Percentiles rank a stretch among this genome's conserved stretches.
Evolutionary conservation across 2,329 filamentous ascomycete genomes (phyloP).

Genomic region (Pseudocercospora fuligena): DNA sequence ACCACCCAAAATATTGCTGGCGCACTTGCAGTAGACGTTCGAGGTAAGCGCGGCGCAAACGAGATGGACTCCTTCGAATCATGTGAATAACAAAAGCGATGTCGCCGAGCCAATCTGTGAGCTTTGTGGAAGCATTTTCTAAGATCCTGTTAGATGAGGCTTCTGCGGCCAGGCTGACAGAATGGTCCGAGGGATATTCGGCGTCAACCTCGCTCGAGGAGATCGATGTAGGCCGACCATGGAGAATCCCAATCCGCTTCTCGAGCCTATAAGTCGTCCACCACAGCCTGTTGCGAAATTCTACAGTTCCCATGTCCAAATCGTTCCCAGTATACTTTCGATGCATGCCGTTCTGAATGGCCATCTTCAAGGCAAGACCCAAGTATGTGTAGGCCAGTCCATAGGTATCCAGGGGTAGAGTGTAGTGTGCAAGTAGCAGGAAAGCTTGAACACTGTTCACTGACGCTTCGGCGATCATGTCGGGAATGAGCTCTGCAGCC

Average conservation of each 20-base stretch:
- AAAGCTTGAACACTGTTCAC: conserved; percentile 62
- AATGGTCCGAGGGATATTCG: conserved; percentile 50
- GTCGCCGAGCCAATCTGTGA: conserved; percentile 25
- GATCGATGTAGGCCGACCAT: conserved; percentile 61
- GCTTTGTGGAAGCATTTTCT: conserved; percentile 24
- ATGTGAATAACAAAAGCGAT: conserved; percentile 22
- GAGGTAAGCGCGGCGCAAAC: conserved; percentile 23
- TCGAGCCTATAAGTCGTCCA: conserved; percentile 48
- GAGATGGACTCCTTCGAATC: conserved; percentile 19
- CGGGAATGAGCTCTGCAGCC: conserved; percentile 59
- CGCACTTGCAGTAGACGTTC: conserved; percentile 24
- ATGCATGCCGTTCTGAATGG: conserved; percentile 66
- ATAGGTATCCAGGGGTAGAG: conserved; percentile 61
- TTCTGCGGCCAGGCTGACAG: background rate
- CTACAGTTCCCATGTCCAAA: conserved; percentile 53
- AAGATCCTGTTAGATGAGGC: conserved; percentile 11
- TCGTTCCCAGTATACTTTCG: conserved; percentile 46
- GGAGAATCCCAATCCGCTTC: conserved; percentile 62
- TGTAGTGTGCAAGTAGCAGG: conserved; percentile 60
- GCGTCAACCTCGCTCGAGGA: conserved; percentile 59
- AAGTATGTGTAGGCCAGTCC: conserved; percentile 63
- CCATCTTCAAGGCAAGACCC: conserved; percentile 61
- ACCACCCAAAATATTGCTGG: conserved; percentile 23
- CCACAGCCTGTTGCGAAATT: conserved; percentile 26
- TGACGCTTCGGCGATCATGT: conserved; percentile 61